These are phyloP conservation scores for Fusarium xylarioides DNA, from an alignment of 2,329 filamentous ascomycete genomes.

Conservation along the genomic window DNA sequence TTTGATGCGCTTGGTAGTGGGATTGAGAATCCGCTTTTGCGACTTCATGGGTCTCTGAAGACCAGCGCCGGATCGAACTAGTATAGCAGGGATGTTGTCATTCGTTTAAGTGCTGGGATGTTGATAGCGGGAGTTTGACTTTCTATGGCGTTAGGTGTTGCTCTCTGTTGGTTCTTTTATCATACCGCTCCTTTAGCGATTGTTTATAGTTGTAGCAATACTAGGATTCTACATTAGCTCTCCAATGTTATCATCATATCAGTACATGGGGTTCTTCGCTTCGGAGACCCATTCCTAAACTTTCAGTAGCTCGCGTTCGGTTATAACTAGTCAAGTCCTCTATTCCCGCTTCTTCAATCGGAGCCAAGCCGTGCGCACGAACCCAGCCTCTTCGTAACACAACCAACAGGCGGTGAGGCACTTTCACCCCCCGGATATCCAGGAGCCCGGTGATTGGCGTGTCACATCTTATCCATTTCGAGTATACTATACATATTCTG, in stretches of 20 bases:
- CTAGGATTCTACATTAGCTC: background rate
- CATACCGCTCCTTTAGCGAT: background rate
- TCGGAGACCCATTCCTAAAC: background rate
- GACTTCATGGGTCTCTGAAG: background rate
- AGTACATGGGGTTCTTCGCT: background rate
- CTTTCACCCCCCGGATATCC: background rate
- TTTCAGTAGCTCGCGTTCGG: background rate
- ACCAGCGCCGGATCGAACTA: background rate
- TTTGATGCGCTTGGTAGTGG: background rate
- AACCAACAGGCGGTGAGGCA: background rate
- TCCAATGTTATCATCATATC: background rate
- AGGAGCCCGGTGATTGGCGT: background rate
- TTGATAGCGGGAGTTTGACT: background rate
- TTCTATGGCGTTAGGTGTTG: background rate
- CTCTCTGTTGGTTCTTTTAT: background rate
- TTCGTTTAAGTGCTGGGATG: background rate
- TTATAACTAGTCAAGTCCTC: background rate
- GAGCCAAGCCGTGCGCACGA: background rate
- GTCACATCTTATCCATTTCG: background rate
- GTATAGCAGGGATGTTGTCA: background rate
- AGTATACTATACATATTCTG: background rate
- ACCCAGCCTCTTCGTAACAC: background rate
- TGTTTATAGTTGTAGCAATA: background rate
- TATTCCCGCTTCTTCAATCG: background rate
- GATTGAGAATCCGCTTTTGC: conserved; percentile 2